These are phyloP conservation scores for Exserohilum rostratum DNA, from an alignment of 2,329 filamentous ascomycete genomes.

Conservation along the genomic window DNA sequence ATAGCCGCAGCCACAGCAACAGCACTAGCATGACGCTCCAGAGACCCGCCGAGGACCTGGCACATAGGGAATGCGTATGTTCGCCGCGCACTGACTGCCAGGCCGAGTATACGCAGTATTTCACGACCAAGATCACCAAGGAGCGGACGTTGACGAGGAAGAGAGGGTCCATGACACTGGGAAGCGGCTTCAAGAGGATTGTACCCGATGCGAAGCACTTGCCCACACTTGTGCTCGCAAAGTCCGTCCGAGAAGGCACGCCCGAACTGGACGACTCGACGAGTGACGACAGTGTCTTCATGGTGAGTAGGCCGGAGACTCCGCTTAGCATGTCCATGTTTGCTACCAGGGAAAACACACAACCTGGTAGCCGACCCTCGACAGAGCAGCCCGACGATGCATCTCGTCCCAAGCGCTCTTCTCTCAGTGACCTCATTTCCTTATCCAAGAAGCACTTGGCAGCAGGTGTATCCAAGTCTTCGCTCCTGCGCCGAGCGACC, in stretches of 20 bases:
- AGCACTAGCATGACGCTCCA: constrained; percentile 37
- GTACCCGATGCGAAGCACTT: constrained; percentile 51
- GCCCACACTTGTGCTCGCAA: constrained; percentile 58
- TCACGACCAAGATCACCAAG: constrained; percentile 44
- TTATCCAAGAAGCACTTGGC: constrained; percentile 48
- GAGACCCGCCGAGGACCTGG: constrained; percentile 32
- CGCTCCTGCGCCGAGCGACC: constrained; percentile 38
- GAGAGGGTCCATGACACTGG: constrained; percentile 47
- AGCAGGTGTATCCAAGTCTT: constrained; percentile 29
- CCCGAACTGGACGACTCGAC: constrained; percentile 46
- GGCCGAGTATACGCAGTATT: constrained; percentile 46
- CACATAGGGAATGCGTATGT: constrained; percentile 24
- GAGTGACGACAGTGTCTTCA: constrained; percentile 49
- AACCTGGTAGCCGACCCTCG: constrained; percentile 23
- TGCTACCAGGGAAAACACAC: constrained; percentile 29
- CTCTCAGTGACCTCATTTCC: constrained; percentile 54
- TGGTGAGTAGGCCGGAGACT: constrained; percentile 48
- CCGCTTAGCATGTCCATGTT: constrained; percentile 43
- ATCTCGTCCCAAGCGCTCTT: constrained; percentile 53
- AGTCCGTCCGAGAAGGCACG: constrained; percentile 41
- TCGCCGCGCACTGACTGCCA: constrained; percentile 34
- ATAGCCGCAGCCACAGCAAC: not conserved
- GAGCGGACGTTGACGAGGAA: constrained; percentile 49
- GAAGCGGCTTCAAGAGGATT: constrained; percentile 52
- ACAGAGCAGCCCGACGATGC: constrained; percentile 30